These are phyloP conservation scores for Cercospora zeae-maydis DNA, from an alignment of 2,329 filamentous ascomycete genomes.

Conservation along the genomic window DNA sequence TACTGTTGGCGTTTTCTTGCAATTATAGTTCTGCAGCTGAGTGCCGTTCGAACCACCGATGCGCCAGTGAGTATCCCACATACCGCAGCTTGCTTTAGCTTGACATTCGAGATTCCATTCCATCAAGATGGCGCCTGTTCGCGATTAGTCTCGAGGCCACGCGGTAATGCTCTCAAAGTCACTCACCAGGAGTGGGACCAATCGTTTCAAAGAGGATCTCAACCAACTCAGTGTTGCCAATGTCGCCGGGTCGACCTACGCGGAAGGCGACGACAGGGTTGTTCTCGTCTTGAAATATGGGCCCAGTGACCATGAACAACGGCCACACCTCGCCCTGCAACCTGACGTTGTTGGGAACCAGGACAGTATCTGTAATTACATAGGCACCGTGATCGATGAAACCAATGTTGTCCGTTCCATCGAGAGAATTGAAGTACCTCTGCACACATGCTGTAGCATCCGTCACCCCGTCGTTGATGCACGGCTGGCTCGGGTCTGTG, in stretches of 20 bases:
- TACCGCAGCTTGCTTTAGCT: slow-evolving; percentile 64
- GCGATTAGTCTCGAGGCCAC: background rate
- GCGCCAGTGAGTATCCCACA: slow-evolving; percentile 94
- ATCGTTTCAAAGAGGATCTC: slow-evolving; percentile 81
- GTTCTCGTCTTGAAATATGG: slow-evolving; percentile 65
- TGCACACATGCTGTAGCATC: slow-evolving; percentile 87
- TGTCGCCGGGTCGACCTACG: slow-evolving; percentile 72
- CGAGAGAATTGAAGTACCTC: slow-evolving; percentile 65
- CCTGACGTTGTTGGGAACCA: slow-evolving; percentile 48
- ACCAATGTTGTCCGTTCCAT: slow-evolving; percentile 54
- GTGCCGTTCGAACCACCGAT: slow-evolving; percentile 46
- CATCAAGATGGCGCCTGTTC: slow-evolving; percentile 72
- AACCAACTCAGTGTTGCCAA: slow-evolving; percentile 76
- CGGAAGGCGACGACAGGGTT: slow-evolving; percentile 79
- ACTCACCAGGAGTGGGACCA: slow-evolving; percentile 61
- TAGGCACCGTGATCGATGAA: slow-evolving; percentile 64
- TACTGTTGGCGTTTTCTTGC: slow-evolving; percentile 67
- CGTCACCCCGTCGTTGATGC: slow-evolving; percentile 76
- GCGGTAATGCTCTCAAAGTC: background rate
- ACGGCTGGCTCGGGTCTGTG: slow-evolving; percentile 39
- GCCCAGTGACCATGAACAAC: slow-evolving; percentile 68
- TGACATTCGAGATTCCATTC: slow-evolving; percentile 78
- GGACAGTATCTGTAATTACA: slow-evolving; percentile 53
- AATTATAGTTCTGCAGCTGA: slow-evolving; percentile 73
- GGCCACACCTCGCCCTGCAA: slow-evolving; percentile 57